Evolutionary conservation across 208 protist genomes (phyloP).

Genomic region (Leptomonas pyrrhocoris): DNA sequence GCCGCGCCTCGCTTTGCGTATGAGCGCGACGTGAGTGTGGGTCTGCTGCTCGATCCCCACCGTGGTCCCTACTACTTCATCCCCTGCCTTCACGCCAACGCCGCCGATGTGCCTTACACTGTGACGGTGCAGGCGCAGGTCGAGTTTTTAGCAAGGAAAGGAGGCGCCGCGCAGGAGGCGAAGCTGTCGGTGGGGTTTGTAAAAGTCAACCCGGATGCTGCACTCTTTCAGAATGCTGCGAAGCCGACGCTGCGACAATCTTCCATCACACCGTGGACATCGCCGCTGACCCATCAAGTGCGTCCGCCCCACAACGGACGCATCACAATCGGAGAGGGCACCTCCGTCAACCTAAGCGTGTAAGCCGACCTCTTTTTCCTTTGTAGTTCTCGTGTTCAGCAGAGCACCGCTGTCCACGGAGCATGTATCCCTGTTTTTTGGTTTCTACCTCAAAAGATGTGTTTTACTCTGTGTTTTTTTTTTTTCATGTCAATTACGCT

Average conservation of each 20-base stretch:
- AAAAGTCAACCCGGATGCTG: background rate
- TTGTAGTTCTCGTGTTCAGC: no score
- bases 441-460: no score
- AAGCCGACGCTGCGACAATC: conserved; percentile 10
- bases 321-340: conserved; percentile 6
- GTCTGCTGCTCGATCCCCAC: conserved; percentile 40
- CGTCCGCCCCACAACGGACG: background rate
- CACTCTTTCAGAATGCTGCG: background rate
- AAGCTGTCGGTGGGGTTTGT: conserved; percentile 14
- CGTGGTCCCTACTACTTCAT: conserved; percentile 53
- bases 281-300: conserved; percentile 6
- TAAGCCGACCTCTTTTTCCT: background rate
- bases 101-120: conserved; percentile 9
- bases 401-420: no score
- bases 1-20: conserved; percentile 39
- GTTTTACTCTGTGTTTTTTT: no score
- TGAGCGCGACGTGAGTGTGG: conserved; percentile 36
- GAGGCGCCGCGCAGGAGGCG: background rate
- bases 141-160: background rate
- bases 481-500: no score
- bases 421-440: no score
- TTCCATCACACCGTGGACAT: conserved; percentile 2
- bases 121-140: conserved; percentile 5
- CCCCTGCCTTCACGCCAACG: conserved; percentile 30
- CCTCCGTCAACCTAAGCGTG: background rate